Evolutionary conservation across 352 stramenopile species (phyloP).

Genomic region (Phytophthora pisi): DNA sequence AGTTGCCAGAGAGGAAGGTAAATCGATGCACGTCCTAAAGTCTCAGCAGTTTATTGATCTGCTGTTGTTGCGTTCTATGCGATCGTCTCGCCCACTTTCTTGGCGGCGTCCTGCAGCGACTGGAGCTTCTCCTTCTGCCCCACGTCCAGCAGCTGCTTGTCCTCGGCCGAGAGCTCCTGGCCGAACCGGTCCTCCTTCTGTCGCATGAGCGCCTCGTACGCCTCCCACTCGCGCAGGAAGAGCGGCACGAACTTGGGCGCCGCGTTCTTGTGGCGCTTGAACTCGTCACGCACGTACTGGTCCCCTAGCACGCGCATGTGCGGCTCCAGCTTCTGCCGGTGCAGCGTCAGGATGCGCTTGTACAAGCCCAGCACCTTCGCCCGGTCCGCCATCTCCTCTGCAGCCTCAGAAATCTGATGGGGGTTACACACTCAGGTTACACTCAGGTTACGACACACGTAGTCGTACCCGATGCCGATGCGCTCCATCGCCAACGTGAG

Average conservation of each 20-base stretch:
- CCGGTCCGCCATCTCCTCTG: slow-evolving; percentile 35
- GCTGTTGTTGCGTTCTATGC: slow-evolving; percentile 19
- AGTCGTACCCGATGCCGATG: slow-evolving; percentile 32
- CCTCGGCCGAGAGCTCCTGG: slow-evolving; percentile 62
- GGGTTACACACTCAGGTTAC: neutral
- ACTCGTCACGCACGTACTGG: slow-evolving; percentile 87
- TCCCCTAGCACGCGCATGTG: slow-evolving; percentile 87
- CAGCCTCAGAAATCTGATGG: neutral
- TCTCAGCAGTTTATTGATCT: neutral
- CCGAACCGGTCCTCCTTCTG: slow-evolving; percentile 70
- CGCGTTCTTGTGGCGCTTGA: slow-evolving; percentile 83
- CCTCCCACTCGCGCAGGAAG: slow-evolving; percentile 80
- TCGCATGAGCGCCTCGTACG: slow-evolving; percentile 65
- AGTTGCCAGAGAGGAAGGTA: no score
- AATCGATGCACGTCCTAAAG: neutral
- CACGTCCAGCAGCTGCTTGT: slow-evolving; percentile 63
- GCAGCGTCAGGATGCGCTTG: slow-evolving; percentile 78
- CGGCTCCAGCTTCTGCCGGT: slow-evolving; percentile 72
- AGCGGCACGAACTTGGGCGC: slow-evolving; percentile 76
- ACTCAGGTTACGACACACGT: neutral
- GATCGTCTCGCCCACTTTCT: slow-evolving; percentile 71
- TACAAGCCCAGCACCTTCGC: slow-evolving; percentile 73
- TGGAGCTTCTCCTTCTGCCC: slow-evolving; percentile 75
- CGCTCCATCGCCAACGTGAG: slow-evolving; percentile 64
- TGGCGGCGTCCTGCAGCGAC: slow-evolving; percentile 74